Conservation (phyloP, 352 stramenopile species). For the Phytophthora brassicae region DNA sequence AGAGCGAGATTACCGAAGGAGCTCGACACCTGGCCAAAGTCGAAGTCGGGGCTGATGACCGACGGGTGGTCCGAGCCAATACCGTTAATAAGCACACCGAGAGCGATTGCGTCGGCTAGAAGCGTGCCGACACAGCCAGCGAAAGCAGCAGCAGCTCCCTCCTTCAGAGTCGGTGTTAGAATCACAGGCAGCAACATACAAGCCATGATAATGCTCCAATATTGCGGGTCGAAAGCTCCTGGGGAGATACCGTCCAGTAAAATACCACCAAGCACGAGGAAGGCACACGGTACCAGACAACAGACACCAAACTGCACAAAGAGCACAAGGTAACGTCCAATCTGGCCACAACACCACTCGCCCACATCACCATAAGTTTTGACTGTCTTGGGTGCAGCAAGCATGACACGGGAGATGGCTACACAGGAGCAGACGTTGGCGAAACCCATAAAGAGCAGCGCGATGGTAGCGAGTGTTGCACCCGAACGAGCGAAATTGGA, state of each 20-base stretch:
- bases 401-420: constrained; percentile 56
- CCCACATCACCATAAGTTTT: constrained; percentile 67
- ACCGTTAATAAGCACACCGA: constrained; percentile 42
- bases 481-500: constrained; percentile 67
- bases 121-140: constrained; percentile 57
- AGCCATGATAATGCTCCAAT: constrained; percentile 70
- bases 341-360: constrained; percentile 52
- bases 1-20: constrained; percentile 66
- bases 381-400: constrained; percentile 56
- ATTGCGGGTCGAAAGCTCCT: constrained; percentile 42
- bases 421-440: constrained; percentile 65
- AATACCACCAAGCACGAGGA: constrained; percentile 67
- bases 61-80: constrained; percentile 46
- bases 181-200: constrained; percentile 50
- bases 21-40: constrained; percentile 48
- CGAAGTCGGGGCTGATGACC: constrained; percentile 40
- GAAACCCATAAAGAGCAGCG: constrained; percentile 60
- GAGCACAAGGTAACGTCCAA: constrained; percentile 54
- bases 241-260: constrained; percentile 56
- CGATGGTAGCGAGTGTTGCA: constrained; percentile 42
- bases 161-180: constrained; percentile 63
- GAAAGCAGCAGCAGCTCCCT: constrained; percentile 53
- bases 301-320: constrained; percentile 62
- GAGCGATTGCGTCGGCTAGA: constrained; percentile 52
- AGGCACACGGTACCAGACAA: constrained; percentile 51